Evolutionary conservation across 306 rosid species (phyloP).

Genomic region (Crataegus laevigata): DNA sequence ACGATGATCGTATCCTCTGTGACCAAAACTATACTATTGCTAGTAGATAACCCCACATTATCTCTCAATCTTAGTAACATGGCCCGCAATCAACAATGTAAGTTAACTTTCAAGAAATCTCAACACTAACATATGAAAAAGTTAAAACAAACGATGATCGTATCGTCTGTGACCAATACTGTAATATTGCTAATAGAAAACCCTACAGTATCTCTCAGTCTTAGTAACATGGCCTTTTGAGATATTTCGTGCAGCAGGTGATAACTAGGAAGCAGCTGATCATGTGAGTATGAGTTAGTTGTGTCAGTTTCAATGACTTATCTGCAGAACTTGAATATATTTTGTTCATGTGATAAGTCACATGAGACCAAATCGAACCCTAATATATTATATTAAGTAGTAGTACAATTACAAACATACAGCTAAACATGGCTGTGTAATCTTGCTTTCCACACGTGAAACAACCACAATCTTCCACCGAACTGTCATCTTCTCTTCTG

Average conservation of each 20-base stretch:
- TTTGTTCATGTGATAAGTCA: constrained; percentile 54
- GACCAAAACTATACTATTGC: no score
- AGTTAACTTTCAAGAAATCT: no score
- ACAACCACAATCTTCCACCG: constrained; percentile 10
- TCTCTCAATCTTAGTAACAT: no score
- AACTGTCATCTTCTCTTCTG: neutral
- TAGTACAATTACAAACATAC: constrained; percentile 24
- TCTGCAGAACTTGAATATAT: constrained; percentile 29
- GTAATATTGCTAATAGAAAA: neutral
- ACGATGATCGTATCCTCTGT: no score
- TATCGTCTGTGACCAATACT: no score
- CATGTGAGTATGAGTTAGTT: constrained; percentile 53
- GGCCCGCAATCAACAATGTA: no score
- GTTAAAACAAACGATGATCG: no score
- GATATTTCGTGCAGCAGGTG: constrained; percentile 8
- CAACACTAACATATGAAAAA: no score
- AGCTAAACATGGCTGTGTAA: constrained; percentile 49
- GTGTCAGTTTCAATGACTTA: constrained; percentile 32
- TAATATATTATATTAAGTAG: neutral
- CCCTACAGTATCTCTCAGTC: neutral
- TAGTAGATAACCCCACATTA: no score
- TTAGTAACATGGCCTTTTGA: neutral
- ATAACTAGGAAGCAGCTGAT: constrained; percentile 50
- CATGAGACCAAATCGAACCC: constrained; percentile 41
- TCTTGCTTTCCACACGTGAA: constrained; percentile 28